Percentiles rank a stretch among this genome's conserved stretches.
Evolutionary conservation across 257 asterid genomes (phyloP).

Genomic region (Capsicum pubescens): DNA sequence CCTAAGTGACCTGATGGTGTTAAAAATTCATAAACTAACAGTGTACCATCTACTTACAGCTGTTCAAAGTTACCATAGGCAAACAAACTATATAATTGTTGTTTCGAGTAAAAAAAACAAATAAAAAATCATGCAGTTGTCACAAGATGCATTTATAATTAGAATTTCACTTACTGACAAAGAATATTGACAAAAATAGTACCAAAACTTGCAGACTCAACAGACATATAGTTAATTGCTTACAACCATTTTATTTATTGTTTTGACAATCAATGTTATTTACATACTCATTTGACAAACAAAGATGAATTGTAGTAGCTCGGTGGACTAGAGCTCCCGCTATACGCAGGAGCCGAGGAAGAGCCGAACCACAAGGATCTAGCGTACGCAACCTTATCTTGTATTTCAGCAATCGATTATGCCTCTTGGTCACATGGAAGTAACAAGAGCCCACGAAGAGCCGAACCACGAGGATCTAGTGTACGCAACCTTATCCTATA

Average conservation of each 20-base stretch:
- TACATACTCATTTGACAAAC: slow-evolving; percentile 10
- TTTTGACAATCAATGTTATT: neutral
- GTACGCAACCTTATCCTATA: no score
- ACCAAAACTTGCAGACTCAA: neutral
- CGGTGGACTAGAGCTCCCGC: no score
- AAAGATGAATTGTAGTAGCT: slow-evolving; percentile 26
- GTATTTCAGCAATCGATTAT: no score
- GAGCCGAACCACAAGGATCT: no score
- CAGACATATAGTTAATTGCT: neutral
- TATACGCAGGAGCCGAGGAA: no score
- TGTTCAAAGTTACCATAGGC: neutral
- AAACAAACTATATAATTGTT: neutral
- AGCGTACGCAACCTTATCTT: no score
- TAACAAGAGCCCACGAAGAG: no score
- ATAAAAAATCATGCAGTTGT: neutral
- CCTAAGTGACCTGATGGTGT: no score
- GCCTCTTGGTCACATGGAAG: no score
- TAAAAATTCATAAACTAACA: no score
- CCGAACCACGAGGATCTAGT: no score
- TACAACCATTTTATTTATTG: neutral
- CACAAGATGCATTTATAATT: neutral
- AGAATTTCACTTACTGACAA: neutral
- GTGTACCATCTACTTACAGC: neutral
- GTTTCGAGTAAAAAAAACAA: neutral
- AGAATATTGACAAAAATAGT: slow-evolving; percentile 17